Evolutionary conservation across 2,329 filamentous ascomycete genomes (phyloP).

Genomic region (Fusarium falciforme): DNA sequence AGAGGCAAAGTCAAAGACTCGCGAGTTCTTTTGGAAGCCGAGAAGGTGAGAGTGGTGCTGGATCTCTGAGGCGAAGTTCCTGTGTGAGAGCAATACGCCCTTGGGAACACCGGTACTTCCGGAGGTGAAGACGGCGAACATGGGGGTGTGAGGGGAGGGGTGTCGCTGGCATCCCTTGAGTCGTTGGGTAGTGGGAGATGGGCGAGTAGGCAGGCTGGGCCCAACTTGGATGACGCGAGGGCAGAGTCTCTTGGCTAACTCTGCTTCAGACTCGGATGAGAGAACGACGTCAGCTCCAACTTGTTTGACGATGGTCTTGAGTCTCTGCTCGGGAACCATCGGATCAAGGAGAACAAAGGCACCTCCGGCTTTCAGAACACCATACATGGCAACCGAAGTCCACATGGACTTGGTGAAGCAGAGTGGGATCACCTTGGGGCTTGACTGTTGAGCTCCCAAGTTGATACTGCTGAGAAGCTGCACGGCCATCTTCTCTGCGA

Average conservation of each 20-base stretch:
- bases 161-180: not conserved
- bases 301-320: conserved; percentile 14
- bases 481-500: not conserved
- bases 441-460: not conserved
- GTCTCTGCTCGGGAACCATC: conserved; percentile 18
- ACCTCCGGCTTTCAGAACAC: conserved; percentile 41
- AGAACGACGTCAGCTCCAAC: not conserved
- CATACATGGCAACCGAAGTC: conserved; percentile 39
- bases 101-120: conserved; percentile 31
- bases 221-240: not conserved
- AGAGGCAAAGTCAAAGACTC: not conserved
- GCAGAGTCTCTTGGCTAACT: not conserved
- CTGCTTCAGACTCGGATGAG: not conserved
- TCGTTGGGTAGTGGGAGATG: not conserved
- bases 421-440: conserved; percentile 4
- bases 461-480: not conserved
- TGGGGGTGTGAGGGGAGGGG: not conserved
- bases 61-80: not conserved
- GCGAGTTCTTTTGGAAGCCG: not conserved
- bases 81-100: not conserved
- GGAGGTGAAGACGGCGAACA: conserved; percentile 43
- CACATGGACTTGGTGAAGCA: conserved; percentile 43
- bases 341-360: conserved; percentile 35
- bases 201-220: not conserved
- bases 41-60: not conserved